Evolutionary conservation across 202 grass and related monocot species (phyloP), one percentile per base, ranked within the genome.

Genomic region (Tripidium arundinaceum): DNA sequence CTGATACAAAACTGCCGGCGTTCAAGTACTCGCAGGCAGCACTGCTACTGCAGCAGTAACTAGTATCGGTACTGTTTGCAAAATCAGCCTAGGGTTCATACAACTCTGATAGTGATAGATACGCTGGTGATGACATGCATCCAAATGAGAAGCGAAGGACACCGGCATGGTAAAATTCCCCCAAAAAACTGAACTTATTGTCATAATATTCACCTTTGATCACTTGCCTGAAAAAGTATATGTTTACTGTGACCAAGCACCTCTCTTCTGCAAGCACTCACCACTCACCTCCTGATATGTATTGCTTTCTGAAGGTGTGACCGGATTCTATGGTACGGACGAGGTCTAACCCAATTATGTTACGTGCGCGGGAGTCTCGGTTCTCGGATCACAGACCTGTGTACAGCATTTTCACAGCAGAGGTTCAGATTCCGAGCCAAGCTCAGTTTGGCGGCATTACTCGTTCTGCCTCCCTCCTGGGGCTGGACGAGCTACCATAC

Each of bases 301-400:
- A 71, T 85, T 58, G 45, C 42, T 79, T 85, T 83, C 14, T 94
- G 40, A 63, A 97, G 94, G 94, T 97, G 94, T 47, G 94, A 97
- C 76, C 86, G 94, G 59, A 97, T 97, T 85, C 77, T 97, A 64
- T 97, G 94, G 91, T 68, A 89, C 16, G 94, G 94, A 70, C 85
- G 89, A 82, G 91, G 94, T 41, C 86, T 97, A 24, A 92, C 79
- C 63, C 94, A 97, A 45, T 68, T 94, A 11, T 92, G 88, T 11
- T 97, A 97, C 25, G 91, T 97, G 18, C 89, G 91, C 3, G 91
- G 94, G 94, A 97, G 80, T 97, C 89, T 3, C 87, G 91, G 25
- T 97, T 97, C 77, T 94, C 91, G 0, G 94, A 97, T 75, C 94
- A 97, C 49, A 87, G 94, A 27, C 94, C 91, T n/a, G 94, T 97